Evolutionary conservation across 2,329 filamentous ascomycete species (phyloP).

Genomic region (Knufia petricola): DNA sequence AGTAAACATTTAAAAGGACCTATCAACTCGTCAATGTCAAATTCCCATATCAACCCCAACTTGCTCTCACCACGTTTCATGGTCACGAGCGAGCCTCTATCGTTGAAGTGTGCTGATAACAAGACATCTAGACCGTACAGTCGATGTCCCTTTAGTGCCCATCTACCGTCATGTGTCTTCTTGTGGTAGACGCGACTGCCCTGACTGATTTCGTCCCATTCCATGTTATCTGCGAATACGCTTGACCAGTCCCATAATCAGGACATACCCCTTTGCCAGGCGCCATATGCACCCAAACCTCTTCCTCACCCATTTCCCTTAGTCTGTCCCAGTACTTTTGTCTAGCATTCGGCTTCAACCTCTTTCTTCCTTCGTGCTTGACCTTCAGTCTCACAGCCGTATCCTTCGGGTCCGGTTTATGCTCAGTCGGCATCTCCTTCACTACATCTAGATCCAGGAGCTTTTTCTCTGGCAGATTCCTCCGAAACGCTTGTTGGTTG

Average conservation of each 20-base stretch:
- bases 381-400: slow-evolving; percentile 50
- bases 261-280: slow-evolving; percentile 7
- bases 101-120: not conserved
- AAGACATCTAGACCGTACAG: not conserved
- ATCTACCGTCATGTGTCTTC: not conserved
- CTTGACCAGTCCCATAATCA: no score
- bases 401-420: slow-evolving; percentile 50
- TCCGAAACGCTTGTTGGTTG: slow-evolving; percentile 36
- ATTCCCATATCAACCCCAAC: not conserved
- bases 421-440: slow-evolving; percentile 41
- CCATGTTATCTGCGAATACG: not conserved
- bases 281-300: slow-evolving; percentile 19
- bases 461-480: slow-evolving; percentile 44
- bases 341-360: slow-evolving; percentile 13
- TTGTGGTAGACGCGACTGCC: slow-evolving; percentile 1
- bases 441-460: slow-evolving; percentile 39
- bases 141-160: not conserved
- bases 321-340: slow-evolving; percentile 15
- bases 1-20: not conserved
- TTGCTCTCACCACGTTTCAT: not conserved
- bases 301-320: slow-evolving; percentile 10
- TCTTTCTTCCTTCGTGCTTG: slow-evolving; percentile 38
- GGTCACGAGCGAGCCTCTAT: not conserved
- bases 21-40: not conserved
- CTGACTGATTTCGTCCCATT: not conserved